Percentiles rank a stretch among this genome's conserved stretches.
Evolutionary conservation across 1,284 basidiomycete genomes (phyloP).

Genomic region (Limonomyces culmigenus): DNA sequence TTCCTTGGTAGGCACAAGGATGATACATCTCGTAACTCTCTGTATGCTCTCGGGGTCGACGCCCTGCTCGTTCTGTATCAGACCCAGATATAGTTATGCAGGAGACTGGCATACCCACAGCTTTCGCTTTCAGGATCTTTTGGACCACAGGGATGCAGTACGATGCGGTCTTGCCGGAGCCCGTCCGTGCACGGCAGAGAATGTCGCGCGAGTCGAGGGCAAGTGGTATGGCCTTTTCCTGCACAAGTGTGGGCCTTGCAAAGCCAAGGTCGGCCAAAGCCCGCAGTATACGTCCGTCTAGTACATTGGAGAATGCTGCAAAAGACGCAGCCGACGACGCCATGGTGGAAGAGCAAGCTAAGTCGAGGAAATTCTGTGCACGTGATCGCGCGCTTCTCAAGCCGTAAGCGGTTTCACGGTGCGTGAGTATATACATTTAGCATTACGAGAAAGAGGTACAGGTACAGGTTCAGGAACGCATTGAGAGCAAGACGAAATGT

Average conservation of each 20-base stretch:
- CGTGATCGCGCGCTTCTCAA: too few relatives aligned
- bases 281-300: conserved; percentile 62
- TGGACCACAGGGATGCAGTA: conserved; percentile 88
- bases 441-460: too few relatives aligned
- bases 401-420: too few relatives aligned
- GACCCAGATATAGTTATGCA: too few relatives aligned
- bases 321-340: too few relatives aligned
- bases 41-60: too few relatives aligned
- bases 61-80: too few relatives aligned
- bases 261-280: conserved; percentile 73
- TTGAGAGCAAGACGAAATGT: too few relatives aligned
- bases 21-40: conserved; percentile 73
- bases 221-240: conserved; percentile 69
- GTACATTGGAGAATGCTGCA: conserved; percentile 49
- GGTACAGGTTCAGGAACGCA: too few relatives aligned
- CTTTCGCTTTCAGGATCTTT: conserved; percentile 73
- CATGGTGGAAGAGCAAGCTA: too few relatives aligned
- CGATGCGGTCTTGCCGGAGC: conserved; percentile 94
- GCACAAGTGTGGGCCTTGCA: conserved; percentile 69
- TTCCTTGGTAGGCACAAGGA: conserved; percentile 91
- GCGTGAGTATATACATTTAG: too few relatives aligned
- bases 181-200: conserved; percentile 85
- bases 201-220: conserved; percentile 77
- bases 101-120: conserved; percentile 31
- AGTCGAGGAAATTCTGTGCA: too few relatives aligned